These are phyloP conservation scores for Plectosphaerella sp. DNA, from an alignment of 2,329 filamentous ascomycete species.

Conservation along the genomic window DNA sequence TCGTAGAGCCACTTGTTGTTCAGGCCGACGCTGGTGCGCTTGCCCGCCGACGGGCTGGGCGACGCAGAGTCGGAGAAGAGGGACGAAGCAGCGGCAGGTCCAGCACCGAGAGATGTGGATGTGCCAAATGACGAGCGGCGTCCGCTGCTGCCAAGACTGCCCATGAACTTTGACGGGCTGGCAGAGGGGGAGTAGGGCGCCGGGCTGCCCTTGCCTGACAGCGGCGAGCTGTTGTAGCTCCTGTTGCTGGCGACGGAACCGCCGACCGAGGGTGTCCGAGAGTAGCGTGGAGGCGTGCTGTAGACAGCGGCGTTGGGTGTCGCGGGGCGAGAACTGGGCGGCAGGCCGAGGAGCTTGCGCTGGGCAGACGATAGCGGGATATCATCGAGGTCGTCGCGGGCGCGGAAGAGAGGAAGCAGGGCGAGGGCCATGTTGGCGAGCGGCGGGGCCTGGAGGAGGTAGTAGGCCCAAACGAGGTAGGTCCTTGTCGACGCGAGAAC, in stretches of 20 bases:
- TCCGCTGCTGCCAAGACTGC: constrained; percentile 33
- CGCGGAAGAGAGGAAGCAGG: constrained; percentile 66
- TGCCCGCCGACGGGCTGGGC: constrained; percentile 63
- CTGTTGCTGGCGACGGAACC: constrained; percentile 57
- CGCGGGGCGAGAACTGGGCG: constrained; percentile 57
- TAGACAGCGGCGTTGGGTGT: constrained; percentile 61
- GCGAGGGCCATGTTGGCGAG: constrained; percentile 69
- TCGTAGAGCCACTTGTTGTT: constrained; percentile 97
- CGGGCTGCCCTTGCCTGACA: constrained; percentile 52
- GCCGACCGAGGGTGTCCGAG: constrained; percentile 64
- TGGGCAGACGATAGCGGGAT: constrained; percentile 90
- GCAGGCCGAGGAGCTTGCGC: constrained; percentile 76
- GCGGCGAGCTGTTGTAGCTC: constrained; percentile 53
- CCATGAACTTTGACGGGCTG: constrained; percentile 60
- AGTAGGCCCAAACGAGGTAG: constrained; percentile 40
- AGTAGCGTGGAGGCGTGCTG: constrained; percentile 83
- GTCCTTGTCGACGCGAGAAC: constrained; percentile 6
- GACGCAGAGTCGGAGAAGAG: constrained; percentile 58
- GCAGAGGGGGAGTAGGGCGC: constrained; percentile 38
- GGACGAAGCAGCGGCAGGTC: constrained; percentile 10
- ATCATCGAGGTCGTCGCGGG: constrained; percentile 75
- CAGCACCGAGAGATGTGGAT: constrained; percentile 23
- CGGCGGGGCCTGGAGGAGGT: constrained; percentile 50
- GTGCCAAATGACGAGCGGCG: constrained; percentile 60
- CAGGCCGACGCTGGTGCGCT: constrained; percentile 69